These are phyloP conservation scores for Russula emetica DNA, from an alignment of 768 basidiomycete species.

Conservation along the genomic window DNA sequence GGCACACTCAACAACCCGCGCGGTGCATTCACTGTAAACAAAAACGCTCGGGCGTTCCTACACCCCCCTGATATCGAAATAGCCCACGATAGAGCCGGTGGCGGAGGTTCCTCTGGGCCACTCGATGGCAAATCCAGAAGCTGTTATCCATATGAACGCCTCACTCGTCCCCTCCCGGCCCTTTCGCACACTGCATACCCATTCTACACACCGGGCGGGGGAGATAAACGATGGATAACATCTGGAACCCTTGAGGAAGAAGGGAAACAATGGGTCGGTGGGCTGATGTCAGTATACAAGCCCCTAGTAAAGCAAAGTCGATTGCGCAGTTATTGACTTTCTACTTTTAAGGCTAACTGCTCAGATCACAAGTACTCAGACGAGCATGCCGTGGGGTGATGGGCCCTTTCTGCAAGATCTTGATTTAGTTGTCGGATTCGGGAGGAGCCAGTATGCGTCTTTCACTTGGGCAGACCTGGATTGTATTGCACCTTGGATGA, in stretches of 20 bases:
- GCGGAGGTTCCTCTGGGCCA: slow-evolving; percentile 5
- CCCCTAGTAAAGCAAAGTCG: neutral
- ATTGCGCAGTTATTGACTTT: neutral
- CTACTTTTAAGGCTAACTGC: slow-evolving; percentile 49
- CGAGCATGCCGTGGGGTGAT: slow-evolving; percentile 37
- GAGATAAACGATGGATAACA: slow-evolving; percentile 59
- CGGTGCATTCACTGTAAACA: slow-evolving; percentile 54
- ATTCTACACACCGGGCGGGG: slow-evolving; percentile 64
- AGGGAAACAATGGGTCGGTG: slow-evolving; percentile 69
- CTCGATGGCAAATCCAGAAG: neutral
- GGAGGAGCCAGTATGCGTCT: slow-evolving; percentile 61
- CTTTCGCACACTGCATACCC: slow-evolving; percentile 60
- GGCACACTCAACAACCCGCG: slow-evolving; percentile 60
- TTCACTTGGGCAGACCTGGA: slow-evolving; percentile 66
- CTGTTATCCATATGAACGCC: slow-evolving; percentile 33
- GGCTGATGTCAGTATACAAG: slow-evolving; percentile 50
- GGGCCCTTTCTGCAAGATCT: slow-evolving; percentile 43
- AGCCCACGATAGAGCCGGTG: slow-evolving; percentile 16
- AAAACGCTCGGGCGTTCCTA: slow-evolving; percentile 63
- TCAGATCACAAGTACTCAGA: slow-evolving; percentile 50
- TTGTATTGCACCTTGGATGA: slow-evolving; percentile 77
- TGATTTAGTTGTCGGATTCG: slow-evolving; percentile 45
- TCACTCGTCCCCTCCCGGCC: slow-evolving; percentile 57
- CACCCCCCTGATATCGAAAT: slow-evolving; percentile 62
- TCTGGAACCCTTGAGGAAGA: slow-evolving; percentile 50